Percentiles rank a stretch among this genome's conserved stretches.
phyloP scores from a whole-genome alignment of 306 rosid genomes.

The Lathyrus sativus region DNA sequence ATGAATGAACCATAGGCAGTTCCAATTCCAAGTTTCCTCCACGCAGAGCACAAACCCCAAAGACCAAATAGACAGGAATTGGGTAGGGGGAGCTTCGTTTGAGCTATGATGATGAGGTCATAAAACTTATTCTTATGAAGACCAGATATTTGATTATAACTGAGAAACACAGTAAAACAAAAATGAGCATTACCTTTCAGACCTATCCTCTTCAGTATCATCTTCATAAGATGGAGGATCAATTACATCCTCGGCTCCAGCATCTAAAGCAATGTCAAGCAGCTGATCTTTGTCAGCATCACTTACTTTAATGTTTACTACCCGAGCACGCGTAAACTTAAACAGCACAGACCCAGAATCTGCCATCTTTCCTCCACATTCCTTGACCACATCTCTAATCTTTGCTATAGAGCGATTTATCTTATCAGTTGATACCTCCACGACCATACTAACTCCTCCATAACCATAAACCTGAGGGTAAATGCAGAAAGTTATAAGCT shows the following conservation, averaged over 20 bases:
- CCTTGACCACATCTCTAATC: constrained; percentile 79
- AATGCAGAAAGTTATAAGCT: constrained; percentile 21
- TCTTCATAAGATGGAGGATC: constrained; percentile 83
- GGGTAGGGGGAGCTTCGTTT: constrained; percentile 10
- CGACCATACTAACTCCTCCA: constrained; percentile 92
- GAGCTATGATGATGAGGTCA: constrained; percentile 21
- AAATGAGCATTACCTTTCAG: constrained; percentile 58
- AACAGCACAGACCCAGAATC: constrained; percentile 87
- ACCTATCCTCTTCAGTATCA: constrained; percentile 75
- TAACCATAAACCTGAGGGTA: constrained; percentile 74
- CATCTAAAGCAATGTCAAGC: constrained; percentile 71
- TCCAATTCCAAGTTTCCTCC: not conserved
- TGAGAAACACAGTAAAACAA: constrained; percentile 22
- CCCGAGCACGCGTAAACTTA: constrained; percentile 83
- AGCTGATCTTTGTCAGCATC: constrained; percentile 83
- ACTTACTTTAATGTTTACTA: constrained; percentile 66
- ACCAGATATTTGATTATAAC: constrained; percentile 20
- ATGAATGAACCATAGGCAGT: constrained; percentile 8
- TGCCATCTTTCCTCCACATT: constrained; percentile 97
- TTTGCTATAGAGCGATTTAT: constrained; percentile 78
- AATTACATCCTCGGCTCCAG: constrained; percentile 93
- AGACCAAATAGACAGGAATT: constrained; percentile 22
- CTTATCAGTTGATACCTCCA: constrained; percentile 91
- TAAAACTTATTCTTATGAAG: constrained; percentile 1
- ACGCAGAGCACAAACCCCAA: constrained; percentile 7